phyloP scores from a whole-genome alignment of 306 rosid species.

The Hippophae gyantsensis region DNA sequence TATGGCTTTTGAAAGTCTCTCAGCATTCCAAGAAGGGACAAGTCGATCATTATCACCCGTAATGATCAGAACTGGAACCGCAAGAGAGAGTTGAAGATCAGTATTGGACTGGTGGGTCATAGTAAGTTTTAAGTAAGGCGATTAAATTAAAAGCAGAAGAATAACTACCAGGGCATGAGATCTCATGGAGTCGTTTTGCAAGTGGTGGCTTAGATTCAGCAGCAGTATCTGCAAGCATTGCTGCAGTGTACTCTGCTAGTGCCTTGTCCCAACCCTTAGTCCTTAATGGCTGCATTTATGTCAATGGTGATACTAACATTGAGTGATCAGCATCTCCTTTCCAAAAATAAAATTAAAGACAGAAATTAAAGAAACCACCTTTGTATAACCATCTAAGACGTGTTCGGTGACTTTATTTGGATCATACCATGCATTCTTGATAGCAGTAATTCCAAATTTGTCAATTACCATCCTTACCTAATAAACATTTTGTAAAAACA shows the following conservation, averaged over 20 bases:
- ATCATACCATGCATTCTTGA: conserved; percentile 78
- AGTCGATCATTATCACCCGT: conserved; percentile 76
- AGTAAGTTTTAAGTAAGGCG: too few species aligned
- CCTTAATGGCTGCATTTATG: conserved; percentile 66
- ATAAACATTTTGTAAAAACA: conserved; percentile 13
- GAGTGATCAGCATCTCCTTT: conserved; percentile 23
- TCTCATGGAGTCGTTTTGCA: conserved; percentile 56
- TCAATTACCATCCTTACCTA: conserved; percentile 70
- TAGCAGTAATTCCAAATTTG: conserved; percentile 62
- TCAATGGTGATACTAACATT: conserved; percentile 9
- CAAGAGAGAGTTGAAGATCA: conserved; percentile 12
- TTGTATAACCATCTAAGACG: conserved; percentile 65
- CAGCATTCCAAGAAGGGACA: conserved; percentile 84
- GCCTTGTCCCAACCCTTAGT: conserved; percentile 89
- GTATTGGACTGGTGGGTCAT: too few species aligned
- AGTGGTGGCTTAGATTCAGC: conserved; percentile 50
- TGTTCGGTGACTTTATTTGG: conserved; percentile 50
- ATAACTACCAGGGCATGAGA: conserved; percentile 76
- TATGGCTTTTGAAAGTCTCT: conserved; percentile 68
- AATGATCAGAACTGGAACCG: conserved; percentile 58
- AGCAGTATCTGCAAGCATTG: conserved; percentile 63
- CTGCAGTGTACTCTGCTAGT: conserved; percentile 70
- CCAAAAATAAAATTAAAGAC: not conserved
- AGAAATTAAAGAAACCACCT: conserved; percentile 33
- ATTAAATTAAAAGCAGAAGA: conserved; percentile 11